Evolutionary conservation across 257 asterid genomes (phyloP), one percentile per base, ranked within the genome.

Genomic region (Cruciata laevipes): DNA sequence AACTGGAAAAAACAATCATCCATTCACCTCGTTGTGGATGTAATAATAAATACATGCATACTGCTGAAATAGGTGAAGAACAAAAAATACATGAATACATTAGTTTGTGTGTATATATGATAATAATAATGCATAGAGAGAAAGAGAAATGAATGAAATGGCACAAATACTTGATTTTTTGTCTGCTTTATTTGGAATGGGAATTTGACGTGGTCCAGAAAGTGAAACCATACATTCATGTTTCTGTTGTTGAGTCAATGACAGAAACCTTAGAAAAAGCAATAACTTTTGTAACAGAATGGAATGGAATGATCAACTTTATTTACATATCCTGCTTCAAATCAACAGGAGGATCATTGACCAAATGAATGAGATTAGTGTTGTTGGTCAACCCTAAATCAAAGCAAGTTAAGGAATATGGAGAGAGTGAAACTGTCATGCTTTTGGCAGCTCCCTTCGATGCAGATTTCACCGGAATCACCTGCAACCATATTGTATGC

Each of bases 321-420:
- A n/a, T 14, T 44, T 47, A 47, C 55, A 47, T n/a, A 20, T 53
- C 60, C 24, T 20, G 11, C 60, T 4, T 40, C 24, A 13, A 21
- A 63, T 40, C 20, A 38, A 8, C 0, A 40, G 56, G 13, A 38
- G n/a, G 17, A 13, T 44, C 25, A 31, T 44, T 12, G 69, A 47
- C 42, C 42, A 44, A 20, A 60, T 30, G 7, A 24, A 14, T 47
- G 27, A 2, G 8, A 31, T 44, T 37, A 8, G 42, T 20, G 69
- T 75, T 80, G 72, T 17, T 74, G 27, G 66, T 61, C 76, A 76
- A 69, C 71, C 51, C 51, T 42, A 91, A 81, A 72, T 89, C 95
- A 55, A 91, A 53, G 17, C 86, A 82, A 71, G 79, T 81, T 70
- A 91, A 70, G 58, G 95, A 89, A 75, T 82, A 73, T 58, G 95